Percentiles rank a stretch among this genome's conserved stretches.
These are phyloP conservation scores for Yamadazyma tumulicola DNA, from an alignment of 805 yeast species.

Conservation along the genomic window DNA sequence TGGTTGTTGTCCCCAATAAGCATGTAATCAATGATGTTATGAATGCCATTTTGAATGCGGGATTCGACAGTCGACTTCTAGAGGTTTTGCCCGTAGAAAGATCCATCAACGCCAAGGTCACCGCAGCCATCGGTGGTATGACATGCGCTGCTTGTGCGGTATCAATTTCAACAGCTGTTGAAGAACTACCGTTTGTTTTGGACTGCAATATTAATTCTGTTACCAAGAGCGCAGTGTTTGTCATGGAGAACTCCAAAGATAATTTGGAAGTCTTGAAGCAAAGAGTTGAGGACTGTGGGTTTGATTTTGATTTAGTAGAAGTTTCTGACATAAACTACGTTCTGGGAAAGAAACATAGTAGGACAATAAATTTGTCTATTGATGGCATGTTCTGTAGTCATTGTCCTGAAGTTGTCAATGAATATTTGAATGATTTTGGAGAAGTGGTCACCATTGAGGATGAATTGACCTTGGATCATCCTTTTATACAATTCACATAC, in stretches of 20 bases:
- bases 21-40: slow-evolving; percentile 36
- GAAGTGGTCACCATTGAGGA: slow-evolving; percentile 54
- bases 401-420: slow-evolving; percentile 58
- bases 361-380: slow-evolving; percentile 55
- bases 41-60: slow-evolving; percentile 25
- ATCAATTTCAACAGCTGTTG: slow-evolving; percentile 48
- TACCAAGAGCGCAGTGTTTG: slow-evolving; percentile 60
- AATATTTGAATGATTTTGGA: slow-evolving; percentile 50
- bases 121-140: slow-evolving; percentile 68
- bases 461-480: slow-evolving; percentile 51
- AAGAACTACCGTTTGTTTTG: slow-evolving; percentile 48
- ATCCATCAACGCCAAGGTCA: slow-evolving; percentile 45
- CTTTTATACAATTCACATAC: slow-evolving; percentile 62
- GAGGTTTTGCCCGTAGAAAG: slow-evolving; percentile 59
- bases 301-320: slow-evolving; percentile 50
- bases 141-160: slow-evolving; percentile 71
- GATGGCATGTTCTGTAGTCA: slow-evolving; percentile 69
- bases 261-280: slow-evolving; percentile 42
- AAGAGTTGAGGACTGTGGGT: slow-evolving; percentile 64
- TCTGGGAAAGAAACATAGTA: slow-evolving; percentile 44
- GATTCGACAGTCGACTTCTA: slow-evolving; percentile 46
- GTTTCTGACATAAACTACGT: slow-evolving; percentile 44
- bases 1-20: slow-evolving; percentile 50
- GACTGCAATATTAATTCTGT: slow-evolving; percentile 55
- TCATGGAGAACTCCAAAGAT: slow-evolving; percentile 42